Evolutionary conservation across 805 yeast species (phyloP).

Genomic region (Wilhelminamyces savonicus): DNA sequence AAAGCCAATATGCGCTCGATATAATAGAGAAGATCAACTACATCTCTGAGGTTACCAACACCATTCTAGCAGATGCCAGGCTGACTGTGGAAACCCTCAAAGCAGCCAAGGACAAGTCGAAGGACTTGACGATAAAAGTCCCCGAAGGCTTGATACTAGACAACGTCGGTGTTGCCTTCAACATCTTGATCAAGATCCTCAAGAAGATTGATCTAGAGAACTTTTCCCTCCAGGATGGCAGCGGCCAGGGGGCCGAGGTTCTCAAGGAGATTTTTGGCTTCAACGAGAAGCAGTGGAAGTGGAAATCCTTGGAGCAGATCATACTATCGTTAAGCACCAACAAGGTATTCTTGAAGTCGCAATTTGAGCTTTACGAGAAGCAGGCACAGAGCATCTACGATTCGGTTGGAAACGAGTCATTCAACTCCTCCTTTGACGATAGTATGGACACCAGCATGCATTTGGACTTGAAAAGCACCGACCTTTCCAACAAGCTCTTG

Average conservation of each 20-base stretch:
- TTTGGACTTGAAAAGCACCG: conserved; percentile 1
- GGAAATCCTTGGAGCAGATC: neutral
- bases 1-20: neutral
- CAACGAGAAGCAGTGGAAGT: neutral
- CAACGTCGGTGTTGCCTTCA: neutral
- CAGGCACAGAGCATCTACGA: neutral
- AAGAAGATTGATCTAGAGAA: conserved; percentile 3
- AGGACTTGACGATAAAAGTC: neutral
- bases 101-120: neutral
- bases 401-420: neutral
- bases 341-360: neutral
- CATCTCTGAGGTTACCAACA: neutral
- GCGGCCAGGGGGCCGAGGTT: neutral
- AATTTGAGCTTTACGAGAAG: neutral
- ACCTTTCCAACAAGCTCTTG: conserved; percentile 2
- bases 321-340: neutral
- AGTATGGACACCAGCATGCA: conserved; percentile 1
- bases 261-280: conserved; percentile 3
- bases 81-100: neutral
- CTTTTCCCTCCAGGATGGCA: conserved; percentile 1
- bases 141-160: neutral
- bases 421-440: neutral
- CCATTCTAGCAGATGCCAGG: neutral
- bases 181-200: conserved; percentile 1
- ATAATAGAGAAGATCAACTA: neutral